phyloP scores from a whole-genome alignment of 192 early-diverging fungal genomes.

The Rhizoclosmatium globosum region DNA sequence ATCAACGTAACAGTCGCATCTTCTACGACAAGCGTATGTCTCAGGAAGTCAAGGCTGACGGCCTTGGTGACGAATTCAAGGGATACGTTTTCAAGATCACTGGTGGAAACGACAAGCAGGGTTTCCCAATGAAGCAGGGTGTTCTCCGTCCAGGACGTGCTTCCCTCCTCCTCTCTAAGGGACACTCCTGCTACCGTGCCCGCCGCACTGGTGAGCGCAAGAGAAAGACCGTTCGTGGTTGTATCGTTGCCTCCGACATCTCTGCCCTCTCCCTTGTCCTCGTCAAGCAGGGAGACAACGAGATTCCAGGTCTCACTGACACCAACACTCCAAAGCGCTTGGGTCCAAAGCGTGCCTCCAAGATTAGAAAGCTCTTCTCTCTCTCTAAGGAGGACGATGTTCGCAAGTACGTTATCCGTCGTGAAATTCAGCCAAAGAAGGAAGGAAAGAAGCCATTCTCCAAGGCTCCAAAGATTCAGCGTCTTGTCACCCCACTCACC shows the following conservation, averaged over 20 bases:
- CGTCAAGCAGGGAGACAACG: constrained; percentile 96
- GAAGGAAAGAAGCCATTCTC: constrained; percentile 91
- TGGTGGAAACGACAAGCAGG: constrained; percentile 98
- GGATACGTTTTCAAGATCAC: constrained; percentile 99
- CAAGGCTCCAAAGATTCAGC: constrained; percentile 99
- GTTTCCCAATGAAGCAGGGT: constrained; percentile 99
- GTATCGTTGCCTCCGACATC: constrained; percentile 95
- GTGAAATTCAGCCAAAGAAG: constrained; percentile 86
- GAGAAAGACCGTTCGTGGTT: constrained; percentile 99
- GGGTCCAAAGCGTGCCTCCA: constrained; percentile 98
- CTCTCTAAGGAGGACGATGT: constrained; percentile 98
- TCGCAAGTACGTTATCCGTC: constrained; percentile 98
- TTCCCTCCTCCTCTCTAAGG: constrained; percentile 75
- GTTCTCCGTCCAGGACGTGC: constrained; percentile 71
- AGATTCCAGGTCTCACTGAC: constrained; percentile 96
- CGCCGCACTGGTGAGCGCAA: constrained; percentile 98
- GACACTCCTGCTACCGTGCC: constrained; percentile 98
- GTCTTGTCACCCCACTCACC: constrained; percentile 95
- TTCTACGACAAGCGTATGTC: constrained; percentile 99
- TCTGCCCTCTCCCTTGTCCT: constrained; percentile 92
- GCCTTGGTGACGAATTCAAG: constrained; percentile 99
- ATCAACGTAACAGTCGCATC: constrained; percentile 80
- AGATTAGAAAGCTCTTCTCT: constrained; percentile 99
- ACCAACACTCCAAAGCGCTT: constrained; percentile 93
- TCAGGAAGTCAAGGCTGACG: constrained; percentile 92